Evolutionary conservation across 306 rosid species (phyloP).

Genomic region (Vigna reflexopilosa): DNA sequence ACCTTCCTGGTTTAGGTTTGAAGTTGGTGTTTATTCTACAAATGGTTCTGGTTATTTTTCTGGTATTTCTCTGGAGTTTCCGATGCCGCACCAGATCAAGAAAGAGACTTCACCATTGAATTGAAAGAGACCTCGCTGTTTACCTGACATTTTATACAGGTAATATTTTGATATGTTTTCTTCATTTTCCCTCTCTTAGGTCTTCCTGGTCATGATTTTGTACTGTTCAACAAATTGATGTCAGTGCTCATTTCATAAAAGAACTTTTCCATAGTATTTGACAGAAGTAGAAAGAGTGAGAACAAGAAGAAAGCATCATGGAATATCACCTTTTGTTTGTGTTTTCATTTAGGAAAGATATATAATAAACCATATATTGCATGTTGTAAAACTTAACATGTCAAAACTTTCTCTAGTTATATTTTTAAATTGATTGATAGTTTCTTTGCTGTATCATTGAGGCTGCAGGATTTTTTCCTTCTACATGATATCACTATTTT

Average conservation of each 20-base stretch:
- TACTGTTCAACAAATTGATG: neutral
- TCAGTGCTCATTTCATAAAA: constrained; percentile 3
- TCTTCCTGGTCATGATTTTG: constrained; percentile 10
- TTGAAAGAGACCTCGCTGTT: constrained; percentile 38
- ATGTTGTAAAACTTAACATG: constrained; percentile 7
- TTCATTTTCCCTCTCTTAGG: neutral
- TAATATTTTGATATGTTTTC: constrained; percentile 37
- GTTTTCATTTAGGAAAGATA: neutral
- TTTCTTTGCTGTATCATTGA: neutral
- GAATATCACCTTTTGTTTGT: constrained; percentile 16
- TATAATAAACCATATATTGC: constrained; percentile 5
- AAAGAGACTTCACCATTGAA: constrained; percentile 57
- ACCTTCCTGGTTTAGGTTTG: constrained; percentile 60
- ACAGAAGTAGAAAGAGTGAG: neutral
- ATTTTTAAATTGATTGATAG: constrained; percentile 23
- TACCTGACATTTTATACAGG: constrained; percentile 27
- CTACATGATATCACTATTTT: neutral
- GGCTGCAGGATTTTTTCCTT: neutral
- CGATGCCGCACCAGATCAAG: constrained; percentile 52
- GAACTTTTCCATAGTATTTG: constrained; percentile 4
- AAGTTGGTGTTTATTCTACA: constrained; percentile 66
- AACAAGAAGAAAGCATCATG: constrained; percentile 9
- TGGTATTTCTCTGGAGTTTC: constrained; percentile 51
- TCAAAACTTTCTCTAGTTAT: neutral
- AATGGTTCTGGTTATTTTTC: constrained; percentile 49